A percentile compares a stretch with the other conserved stretches of the same genome.
phyloP scores from a whole-genome alignment of 225 moss, liverwort and hornwort species.

The Ulota crispa region DNA sequence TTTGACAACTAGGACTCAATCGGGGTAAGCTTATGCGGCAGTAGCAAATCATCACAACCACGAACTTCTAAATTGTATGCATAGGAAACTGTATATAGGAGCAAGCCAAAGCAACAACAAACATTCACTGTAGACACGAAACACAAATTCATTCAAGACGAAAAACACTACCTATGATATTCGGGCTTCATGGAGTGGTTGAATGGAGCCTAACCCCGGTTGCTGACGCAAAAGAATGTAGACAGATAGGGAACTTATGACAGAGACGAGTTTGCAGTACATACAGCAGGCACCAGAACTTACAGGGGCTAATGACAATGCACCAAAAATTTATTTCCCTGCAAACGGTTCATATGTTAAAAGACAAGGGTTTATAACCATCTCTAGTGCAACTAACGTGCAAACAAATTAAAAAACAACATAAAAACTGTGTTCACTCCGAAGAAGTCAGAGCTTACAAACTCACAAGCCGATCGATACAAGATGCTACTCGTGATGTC shows the following conservation, averaged over 20 bases:
- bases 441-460: background rate
- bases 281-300: background rate
- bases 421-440: slow-evolving; percentile 7
- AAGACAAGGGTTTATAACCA: slow-evolving; percentile 14
- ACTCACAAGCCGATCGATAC: slow-evolving; percentile 21
- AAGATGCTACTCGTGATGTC: slow-evolving; percentile 13
- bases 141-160: background rate
- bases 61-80: background rate
- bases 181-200: background rate
- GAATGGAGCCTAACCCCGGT: background rate
- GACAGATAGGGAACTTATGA: background rate
- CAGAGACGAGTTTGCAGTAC: background rate
- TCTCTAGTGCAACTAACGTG: slow-evolving; percentile 16
- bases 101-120: background rate
- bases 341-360: slow-evolving; percentile 15
- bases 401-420: slow-evolving; percentile 8
- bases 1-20: background rate
- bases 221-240: background rate
- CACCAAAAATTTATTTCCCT: slow-evolving; percentile 23
- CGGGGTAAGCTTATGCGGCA: background rate
- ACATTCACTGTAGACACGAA: background rate
- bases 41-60: background rate
- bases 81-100: background rate
- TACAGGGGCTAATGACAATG: slow-evolving; percentile 14
- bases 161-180: background rate